Percentiles rank a stretch among this genome's conserved stretches.
Evolutionary conservation across 306 rosid genomes (phyloP).

Genomic region (Erythrophleum fordii): DNA sequence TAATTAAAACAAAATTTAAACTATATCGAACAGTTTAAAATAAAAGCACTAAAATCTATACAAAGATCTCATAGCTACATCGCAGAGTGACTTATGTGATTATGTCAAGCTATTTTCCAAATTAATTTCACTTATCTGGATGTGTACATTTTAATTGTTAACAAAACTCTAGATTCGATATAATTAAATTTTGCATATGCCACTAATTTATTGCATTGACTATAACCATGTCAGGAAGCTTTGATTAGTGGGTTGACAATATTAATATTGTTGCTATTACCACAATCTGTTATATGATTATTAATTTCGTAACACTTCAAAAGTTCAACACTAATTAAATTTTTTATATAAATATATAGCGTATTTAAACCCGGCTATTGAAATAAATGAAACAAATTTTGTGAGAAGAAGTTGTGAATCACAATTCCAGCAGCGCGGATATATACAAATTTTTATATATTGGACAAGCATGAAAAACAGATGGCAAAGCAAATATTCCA

Average conservation of each 20-base stretch:
- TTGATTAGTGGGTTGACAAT: background rate
- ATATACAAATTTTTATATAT: no score
- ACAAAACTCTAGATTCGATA: background rate
- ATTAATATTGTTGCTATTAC: background rate
- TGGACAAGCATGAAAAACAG: no score
- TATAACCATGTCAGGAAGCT: background rate
- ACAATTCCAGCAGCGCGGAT: background rate
- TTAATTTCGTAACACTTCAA: background rate
- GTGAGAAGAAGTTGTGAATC: background rate
- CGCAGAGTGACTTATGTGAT: background rate
- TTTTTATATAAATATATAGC: background rate
- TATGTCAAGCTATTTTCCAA: background rate
- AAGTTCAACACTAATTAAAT: no score
- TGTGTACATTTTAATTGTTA: no score
- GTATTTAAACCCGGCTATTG: background rate
- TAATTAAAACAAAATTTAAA: background rate
- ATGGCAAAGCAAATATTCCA: background rate
- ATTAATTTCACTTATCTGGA: background rate
- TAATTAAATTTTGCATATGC: background rate
- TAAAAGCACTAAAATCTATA: constrained; percentile 1
- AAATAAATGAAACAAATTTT: background rate
- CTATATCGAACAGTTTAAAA: background rate
- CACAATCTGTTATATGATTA: background rate
- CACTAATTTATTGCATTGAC: background rate
- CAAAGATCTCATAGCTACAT: background rate